Evolutionary conservation across 345 rosid species (phyloP).

Genomic region (Citrus mangshanensis): DNA sequence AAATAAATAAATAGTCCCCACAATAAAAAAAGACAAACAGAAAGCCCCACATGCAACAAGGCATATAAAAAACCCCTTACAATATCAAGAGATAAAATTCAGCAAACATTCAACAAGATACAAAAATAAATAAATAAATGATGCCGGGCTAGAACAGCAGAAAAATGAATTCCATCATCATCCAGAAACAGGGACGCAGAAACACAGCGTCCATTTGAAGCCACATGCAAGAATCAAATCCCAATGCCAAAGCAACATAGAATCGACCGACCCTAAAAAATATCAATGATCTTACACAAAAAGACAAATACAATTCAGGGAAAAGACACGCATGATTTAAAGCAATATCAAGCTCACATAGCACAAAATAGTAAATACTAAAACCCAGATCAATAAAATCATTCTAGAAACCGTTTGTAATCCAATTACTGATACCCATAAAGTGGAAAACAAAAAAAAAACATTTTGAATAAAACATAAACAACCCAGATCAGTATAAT

Average conservation of each 20-base stretch:
- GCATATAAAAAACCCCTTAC: not conserved
- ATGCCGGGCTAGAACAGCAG: not conserved
- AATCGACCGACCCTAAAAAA: not conserved
- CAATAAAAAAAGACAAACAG: slow-evolving; percentile 9
- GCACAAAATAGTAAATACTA: not conserved
- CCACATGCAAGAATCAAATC: not conserved
- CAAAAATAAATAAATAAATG: not conserved
- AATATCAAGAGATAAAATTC: not conserved
- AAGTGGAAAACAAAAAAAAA: not conserved
- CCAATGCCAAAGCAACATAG: not conserved
- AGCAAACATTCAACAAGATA: not conserved
- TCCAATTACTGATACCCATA: not conserved
- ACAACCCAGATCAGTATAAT: slow-evolving; percentile 5
- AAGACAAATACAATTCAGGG: not conserved
- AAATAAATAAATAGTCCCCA: slow-evolving; percentile 5
- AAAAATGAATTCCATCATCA: not conserved
- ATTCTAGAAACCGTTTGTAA: not conserved
- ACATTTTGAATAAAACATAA: slow-evolving; percentile 6
- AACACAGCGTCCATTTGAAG: slow-evolving; percentile 2
- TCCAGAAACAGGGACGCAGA: not conserved
- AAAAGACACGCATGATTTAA: not conserved
- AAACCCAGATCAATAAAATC: not conserved
- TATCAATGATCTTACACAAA: not conserved
- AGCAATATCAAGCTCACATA: not conserved
- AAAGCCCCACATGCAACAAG: slow-evolving; percentile 5